Evolutionary conservation across 2,329 filamentous ascomycete species (phyloP), one percentile per base, ranked within the genome.

Genomic region (Lasiodiplodia sp.): DNA sequence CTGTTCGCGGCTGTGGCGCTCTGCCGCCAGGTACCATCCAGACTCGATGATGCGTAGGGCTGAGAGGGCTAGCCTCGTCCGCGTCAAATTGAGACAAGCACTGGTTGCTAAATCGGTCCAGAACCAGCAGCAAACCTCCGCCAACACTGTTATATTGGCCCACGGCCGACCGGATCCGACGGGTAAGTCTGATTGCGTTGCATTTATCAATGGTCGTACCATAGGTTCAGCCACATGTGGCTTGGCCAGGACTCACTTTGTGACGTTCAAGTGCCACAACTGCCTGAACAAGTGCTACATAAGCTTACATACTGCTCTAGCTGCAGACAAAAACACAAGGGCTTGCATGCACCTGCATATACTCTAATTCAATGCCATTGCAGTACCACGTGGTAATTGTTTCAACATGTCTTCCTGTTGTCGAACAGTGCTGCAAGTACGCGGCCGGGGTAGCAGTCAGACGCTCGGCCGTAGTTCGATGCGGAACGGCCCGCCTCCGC

Each of bases 301-400:
- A 64, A 64, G 60, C 60, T 52, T 51, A 40, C 31, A 8, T 12
- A 60, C 16, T 6, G 11, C 5, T 34, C n/a, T 38, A 64, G 28
- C 37, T 64, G 47, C 28, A 63, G 2, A 44, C 34, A 11, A 52
- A 52, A 5, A 23, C 18, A 14, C 12, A 44, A 44, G 23, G 40
- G 40, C 58, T 47, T 51, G 58, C 58, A 49, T 47, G 21, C 10
- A 37, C 44, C 44, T 25, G 25, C 58, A 52, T 37, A 38, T 37
- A 64, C 28, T 49, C 52, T 64, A 64, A 38, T 23, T 64, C 28
- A 37, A 52, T 64, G 60, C 60, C 11, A 12, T 12, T 18, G 38
- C 4, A 14, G 12, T 23, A 23, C 14, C 57, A 62, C 38, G 25
- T 52, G 31, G 16, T 12, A 14, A 4, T n/a, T 12, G 5, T 21